Evolutionary conservation across 176 grass and related monocot species (phyloP).

Genomic region (Triticum dicoccoides): DNA sequence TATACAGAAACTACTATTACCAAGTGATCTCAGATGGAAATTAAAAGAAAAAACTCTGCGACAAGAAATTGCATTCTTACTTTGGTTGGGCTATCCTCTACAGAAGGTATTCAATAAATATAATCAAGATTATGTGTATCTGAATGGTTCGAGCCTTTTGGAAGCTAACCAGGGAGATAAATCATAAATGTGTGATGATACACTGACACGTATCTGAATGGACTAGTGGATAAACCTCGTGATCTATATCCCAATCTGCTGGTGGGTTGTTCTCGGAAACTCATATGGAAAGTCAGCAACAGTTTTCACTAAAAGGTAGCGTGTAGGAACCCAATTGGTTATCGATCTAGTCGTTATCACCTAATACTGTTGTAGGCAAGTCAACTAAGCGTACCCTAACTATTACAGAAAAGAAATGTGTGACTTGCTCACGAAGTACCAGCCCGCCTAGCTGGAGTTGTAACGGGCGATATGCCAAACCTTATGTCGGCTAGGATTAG

Average conservation of each 20-base stretch:
- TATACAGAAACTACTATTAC: neutral
- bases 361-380: neutral
- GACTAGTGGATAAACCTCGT: neutral
- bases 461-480: no score
- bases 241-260: slow-evolving; percentile 24
- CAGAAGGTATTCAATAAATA: neutral
- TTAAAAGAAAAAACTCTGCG: neutral
- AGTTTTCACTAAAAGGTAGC: neutral
- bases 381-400: neutral
- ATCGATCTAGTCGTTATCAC: neutral
- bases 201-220: neutral
- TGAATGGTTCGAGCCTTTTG: neutral
- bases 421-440: no score
- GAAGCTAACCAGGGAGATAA: no score
- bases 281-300: neutral
- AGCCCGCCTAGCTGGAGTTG: no score
- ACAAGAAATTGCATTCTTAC: neutral
- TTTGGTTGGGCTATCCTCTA: neutral
- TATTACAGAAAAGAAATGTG: neutral
- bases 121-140: neutral
- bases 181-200: no score
- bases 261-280: neutral
- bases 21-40: neutral
- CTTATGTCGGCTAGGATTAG: no score
- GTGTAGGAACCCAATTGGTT: neutral